Conservation (phyloP, 2,329 filamentous ascomycete genomes). For the Escovopsis weberi region DNA sequence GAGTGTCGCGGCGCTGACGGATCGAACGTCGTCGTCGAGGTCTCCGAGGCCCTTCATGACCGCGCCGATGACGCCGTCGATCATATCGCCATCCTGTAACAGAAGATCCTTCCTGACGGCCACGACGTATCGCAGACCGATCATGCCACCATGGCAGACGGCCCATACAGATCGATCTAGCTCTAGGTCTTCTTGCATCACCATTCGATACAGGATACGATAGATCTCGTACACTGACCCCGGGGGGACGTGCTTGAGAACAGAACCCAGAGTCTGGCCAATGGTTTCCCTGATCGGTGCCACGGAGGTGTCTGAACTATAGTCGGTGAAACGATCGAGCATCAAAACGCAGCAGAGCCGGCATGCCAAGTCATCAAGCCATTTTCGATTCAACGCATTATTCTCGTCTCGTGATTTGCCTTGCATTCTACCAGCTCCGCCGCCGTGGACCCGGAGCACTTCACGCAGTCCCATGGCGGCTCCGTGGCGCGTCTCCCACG, state of each 20-base stretch:
- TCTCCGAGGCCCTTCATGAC: conserved; percentile 93
- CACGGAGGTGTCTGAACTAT: conserved; percentile 92
- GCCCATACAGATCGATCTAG: conserved; percentile 72
- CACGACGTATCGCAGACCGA: conserved; percentile 86
- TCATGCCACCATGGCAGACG: conserved; percentile 95
- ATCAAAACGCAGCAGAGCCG: conserved; percentile 91
- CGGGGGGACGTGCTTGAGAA: conserved; percentile 69
- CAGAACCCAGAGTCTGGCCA: conserved; percentile 81
- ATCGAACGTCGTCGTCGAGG: conserved; percentile 85
- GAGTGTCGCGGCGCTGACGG: conserved; percentile 91
- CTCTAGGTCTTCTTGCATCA: conserved; percentile 75
- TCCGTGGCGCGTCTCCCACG: conserved; percentile 92
- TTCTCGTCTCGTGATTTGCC: conserved; percentile 63
- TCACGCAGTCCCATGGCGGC: conserved; percentile 91
- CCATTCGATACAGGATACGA: conserved; percentile 69
- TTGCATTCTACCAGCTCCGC: conserved; percentile 64
- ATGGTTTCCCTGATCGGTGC: conserved; percentile 92
- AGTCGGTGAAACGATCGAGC: conserved; percentile 94
- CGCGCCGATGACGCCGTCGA: conserved; percentile 81
- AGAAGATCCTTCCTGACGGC: conserved; percentile 88
- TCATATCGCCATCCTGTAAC: conserved; percentile 66
- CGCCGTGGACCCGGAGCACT: conserved; percentile 80
- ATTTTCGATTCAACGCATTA: conserved; percentile 62
- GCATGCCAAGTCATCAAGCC: conserved; percentile 91
- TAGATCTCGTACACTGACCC: conserved; percentile 76